phyloP scores from a whole-genome alignment of 2,329 filamentous ascomycete species.

The Aspergillus jensenii region DNA sequence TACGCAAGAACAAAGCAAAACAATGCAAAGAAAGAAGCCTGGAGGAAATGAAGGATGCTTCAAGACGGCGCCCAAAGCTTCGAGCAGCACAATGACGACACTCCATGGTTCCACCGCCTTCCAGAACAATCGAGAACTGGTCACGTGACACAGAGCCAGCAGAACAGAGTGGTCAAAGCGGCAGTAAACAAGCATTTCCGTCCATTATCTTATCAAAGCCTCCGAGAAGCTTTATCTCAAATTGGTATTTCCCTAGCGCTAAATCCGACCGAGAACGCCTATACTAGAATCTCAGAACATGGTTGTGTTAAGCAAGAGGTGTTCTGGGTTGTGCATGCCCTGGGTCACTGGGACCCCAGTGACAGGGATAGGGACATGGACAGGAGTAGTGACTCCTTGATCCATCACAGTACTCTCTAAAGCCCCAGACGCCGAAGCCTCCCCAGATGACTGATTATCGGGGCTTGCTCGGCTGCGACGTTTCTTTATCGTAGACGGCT shows the following conservation, averaged over 20 bases:
- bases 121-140: slow-evolving; percentile 27
- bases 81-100: slow-evolving; percentile 30
- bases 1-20: background rate
- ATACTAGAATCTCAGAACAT: slow-evolving; percentile 2
- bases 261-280: slow-evolving; percentile 1
- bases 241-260: slow-evolving; percentile 9
- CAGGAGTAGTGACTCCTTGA: background rate
- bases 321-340: background rate
- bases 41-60: slow-evolving; percentile 8
- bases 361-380: background rate
- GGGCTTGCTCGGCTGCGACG: background rate
- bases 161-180: background rate
- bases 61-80: slow-evolving; percentile 21
- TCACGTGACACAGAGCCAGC: background rate
- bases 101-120: slow-evolving; percentile 35
- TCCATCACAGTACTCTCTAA: background rate
- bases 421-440: background rate
- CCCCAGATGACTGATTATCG: background rate
- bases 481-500: background rate
- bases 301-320: background rate
- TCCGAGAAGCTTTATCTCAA: background rate
- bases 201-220: background rate
- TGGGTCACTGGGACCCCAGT: background rate
- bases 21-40: background rate
- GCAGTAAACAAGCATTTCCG: background rate